Percentiles rank a stretch among this genome's conserved stretches.
Evolutionary conservation across 2,329 filamentous ascomycete genomes (phyloP).

Genomic region (Ascochyta lentis): DNA sequence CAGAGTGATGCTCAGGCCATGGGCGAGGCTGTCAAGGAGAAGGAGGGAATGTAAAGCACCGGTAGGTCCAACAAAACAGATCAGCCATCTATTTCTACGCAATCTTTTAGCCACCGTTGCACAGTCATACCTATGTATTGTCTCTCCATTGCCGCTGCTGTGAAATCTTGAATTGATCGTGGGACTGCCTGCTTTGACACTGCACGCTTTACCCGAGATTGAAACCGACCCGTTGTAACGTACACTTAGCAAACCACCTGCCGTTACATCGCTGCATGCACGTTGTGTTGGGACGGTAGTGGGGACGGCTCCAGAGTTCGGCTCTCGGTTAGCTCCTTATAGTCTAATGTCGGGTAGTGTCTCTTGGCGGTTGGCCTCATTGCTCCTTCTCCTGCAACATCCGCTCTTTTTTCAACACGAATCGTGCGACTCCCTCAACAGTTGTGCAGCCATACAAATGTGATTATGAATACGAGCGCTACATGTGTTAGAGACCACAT

Average conservation of each 20-base stretch:
- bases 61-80: too few relatives aligned
- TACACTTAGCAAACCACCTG: neutral
- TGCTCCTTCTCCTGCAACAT: conserved; percentile 2
- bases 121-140: too few relatives aligned
- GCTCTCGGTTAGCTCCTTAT: conserved; percentile 3
- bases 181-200: too few relatives aligned
- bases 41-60: conserved; percentile 9
- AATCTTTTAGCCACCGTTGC: too few relatives aligned
- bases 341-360: neutral
- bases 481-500: neutral
- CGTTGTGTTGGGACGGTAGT: conserved; percentile 1
- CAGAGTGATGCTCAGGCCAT: neutral
- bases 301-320: conserved; percentile 5
- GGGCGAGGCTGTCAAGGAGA: conserved; percentile 17
- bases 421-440: neutral
- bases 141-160: too few relatives aligned
- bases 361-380: conserved; percentile 7
- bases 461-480: neutral
- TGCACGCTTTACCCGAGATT: too few relatives aligned
- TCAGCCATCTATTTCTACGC: too few relatives aligned
- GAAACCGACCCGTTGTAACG: neutral
- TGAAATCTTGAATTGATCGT: too few relatives aligned
- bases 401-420: conserved; percentile 8
- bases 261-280: conserved; percentile 7
- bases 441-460: neutral